A percentile compares a stretch with the other conserved stretches of the same genome.
These are phyloP conservation scores for Suhomyces terraborum DNA, from an alignment of 1,139 yeast genomes.

Conservation along the genomic window DNA sequence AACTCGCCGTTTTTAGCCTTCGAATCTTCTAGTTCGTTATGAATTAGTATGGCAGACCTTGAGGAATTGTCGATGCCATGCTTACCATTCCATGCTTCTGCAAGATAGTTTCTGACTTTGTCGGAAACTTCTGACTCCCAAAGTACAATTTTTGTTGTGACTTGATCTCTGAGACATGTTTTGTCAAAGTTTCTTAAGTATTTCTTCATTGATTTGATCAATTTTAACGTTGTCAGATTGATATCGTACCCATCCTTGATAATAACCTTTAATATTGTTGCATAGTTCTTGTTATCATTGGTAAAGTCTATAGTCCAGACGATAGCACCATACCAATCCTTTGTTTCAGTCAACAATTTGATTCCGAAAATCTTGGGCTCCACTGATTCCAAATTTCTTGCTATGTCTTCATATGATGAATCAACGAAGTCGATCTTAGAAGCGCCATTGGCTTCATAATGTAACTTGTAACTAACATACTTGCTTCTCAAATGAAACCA, in stretches of 20 bases:
- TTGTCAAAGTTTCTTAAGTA: conserved; percentile 17
- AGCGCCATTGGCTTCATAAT: conserved; percentile 21
- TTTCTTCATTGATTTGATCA: conserved; percentile 29
- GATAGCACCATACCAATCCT: conserved; percentile 32
- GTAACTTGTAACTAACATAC: conserved; percentile 35
- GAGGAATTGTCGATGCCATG: conserved; percentile 37
- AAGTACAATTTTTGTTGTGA: conserved; percentile 27
- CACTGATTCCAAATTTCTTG: conserved; percentile 23
- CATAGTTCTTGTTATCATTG: conserved; percentile 22
- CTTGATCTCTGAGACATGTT: conserved; percentile 11
- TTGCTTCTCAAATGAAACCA: conserved; percentile 51
- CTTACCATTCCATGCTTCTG: conserved; percentile 19
- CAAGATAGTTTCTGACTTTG: conserved; percentile 19
- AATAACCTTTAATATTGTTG: conserved; percentile 34
- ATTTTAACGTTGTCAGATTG: conserved; percentile 21
- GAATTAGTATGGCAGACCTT: conserved; percentile 39
- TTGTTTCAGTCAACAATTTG: conserved; percentile 22
- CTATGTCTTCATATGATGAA: conserved; percentile 30
- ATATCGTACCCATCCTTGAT: conserved; percentile 25
- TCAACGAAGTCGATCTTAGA: conserved; percentile 25
- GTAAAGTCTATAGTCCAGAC: conserved; percentile 47
- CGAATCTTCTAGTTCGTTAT: conserved; percentile 27
- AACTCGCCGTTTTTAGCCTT: conserved; percentile 27
- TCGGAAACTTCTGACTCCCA: conserved; percentile 41
- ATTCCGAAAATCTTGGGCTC: conserved; percentile 39